Evolutionary conservation across 2,329 filamentous ascomycete genomes (phyloP).

Genomic region (Botrytis tulipae): DNA sequence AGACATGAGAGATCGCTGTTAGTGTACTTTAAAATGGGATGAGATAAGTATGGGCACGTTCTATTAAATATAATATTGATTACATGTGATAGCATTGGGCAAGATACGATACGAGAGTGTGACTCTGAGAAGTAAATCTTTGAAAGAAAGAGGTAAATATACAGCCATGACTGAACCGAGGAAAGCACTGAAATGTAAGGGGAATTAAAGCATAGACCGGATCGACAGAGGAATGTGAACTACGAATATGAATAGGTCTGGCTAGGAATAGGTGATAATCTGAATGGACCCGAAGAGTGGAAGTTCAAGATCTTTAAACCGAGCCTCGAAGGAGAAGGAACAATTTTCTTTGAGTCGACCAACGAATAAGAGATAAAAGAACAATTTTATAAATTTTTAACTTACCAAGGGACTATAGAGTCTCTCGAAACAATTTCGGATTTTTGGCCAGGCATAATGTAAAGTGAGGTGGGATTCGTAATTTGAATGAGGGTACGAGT

Average conservation of each 20-base stretch:
- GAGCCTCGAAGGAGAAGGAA: background rate
- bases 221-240: background rate
- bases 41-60: background rate
- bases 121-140: background rate
- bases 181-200: too few relatives aligned
- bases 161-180: background rate
- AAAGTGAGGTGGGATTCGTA: background rate
- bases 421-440: background rate
- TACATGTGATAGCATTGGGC: accelerated
- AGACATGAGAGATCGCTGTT: background rate
- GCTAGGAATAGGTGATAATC: accelerated
- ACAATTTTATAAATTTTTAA: background rate
- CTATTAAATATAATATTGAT: background rate
- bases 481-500: background rate
- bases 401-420: background rate
- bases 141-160: background rate
- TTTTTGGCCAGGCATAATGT: background rate
- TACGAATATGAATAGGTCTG: accelerated
- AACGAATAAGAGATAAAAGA: background rate
- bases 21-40: background rate
- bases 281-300: background rate
- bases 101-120: background rate
- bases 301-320: accelerated
- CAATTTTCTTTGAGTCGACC: background rate
- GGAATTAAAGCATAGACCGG: background rate